These are phyloP conservation scores for Passiflora organensis DNA, from an alignment of 345 rosid genomes.

Conservation along the genomic window DNA sequence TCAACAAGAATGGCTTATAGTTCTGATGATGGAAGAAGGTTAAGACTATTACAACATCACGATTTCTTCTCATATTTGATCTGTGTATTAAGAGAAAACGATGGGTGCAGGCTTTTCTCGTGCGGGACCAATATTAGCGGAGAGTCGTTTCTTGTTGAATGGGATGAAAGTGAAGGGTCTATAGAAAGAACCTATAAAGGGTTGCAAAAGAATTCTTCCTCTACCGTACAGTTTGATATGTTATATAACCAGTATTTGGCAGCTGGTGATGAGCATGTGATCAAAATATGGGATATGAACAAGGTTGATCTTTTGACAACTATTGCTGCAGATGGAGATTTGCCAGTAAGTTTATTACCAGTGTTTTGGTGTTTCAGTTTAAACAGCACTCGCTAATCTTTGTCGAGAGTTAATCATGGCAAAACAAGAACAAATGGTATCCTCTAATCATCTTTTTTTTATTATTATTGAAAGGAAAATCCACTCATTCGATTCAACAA, in stretches of 20 bases:
- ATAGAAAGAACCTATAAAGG: slow-evolving; percentile 18
- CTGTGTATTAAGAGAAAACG: background rate
- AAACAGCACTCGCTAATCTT: too few relatives aligned
- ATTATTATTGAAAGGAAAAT: slow-evolving; percentile 15
- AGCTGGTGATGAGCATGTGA: slow-evolving; percentile 26
- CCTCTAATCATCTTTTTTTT: background rate
- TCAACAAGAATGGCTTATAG: slow-evolving; percentile 80
- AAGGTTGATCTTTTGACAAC: slow-evolving; percentile 15
- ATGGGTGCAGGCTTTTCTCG: slow-evolving; percentile 21
- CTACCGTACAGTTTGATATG: slow-evolving; percentile 25
- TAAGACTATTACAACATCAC: too few relatives aligned
- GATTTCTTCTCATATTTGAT: too few relatives aligned
- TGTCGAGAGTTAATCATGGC: too few relatives aligned
- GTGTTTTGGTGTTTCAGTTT: slow-evolving; percentile 17
- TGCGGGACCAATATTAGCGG: slow-evolving; percentile 24
- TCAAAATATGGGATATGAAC: slow-evolving; percentile 30
- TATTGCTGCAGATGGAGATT: slow-evolving; percentile 25
- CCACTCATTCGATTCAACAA: slow-evolving; percentile 26
- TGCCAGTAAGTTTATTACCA: slow-evolving; percentile 24
- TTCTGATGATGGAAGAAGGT: slow-evolving; percentile 81
- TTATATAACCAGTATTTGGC: slow-evolving; percentile 20
- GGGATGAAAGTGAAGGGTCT: slow-evolving; percentile 28
- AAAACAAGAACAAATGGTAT: background rate
- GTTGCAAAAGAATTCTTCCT: slow-evolving; percentile 15
- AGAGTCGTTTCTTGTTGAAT: slow-evolving; percentile 27